A percentile compares a stretch with the other conserved stretches of the same genome.
Evolutionary conservation across 2,329 filamentous ascomycete genomes (phyloP).

Genomic region (Cladorrhinum sp.): DNA sequence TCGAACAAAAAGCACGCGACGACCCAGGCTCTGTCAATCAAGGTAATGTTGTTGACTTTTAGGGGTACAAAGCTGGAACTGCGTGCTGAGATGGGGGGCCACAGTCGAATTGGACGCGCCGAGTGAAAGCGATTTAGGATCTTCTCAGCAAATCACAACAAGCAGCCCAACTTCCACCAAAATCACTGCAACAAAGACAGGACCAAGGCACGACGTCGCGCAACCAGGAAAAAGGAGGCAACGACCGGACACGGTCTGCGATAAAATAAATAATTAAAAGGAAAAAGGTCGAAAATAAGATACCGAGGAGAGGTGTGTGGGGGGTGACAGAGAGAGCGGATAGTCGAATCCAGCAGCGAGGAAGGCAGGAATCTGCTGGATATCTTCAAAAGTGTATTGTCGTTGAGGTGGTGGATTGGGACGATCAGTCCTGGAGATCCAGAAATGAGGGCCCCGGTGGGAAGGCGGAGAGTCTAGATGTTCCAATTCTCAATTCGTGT

Average conservation of each 20-base stretch:
- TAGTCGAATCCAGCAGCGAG: slow-evolving; percentile 26
- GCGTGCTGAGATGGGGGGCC: slow-evolving; percentile 4
- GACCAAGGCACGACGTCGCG: slow-evolving; percentile 3
- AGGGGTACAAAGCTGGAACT: slow-evolving; percentile 3
- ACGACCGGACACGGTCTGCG: slow-evolving; percentile 2
- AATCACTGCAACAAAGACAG: not conserved
- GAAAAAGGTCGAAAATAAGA: slow-evolving; percentile 13
- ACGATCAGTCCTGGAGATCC: slow-evolving; percentile 1
- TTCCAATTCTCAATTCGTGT: not conserved
- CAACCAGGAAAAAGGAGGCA: slow-evolving; percentile 1
- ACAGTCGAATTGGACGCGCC: slow-evolving; percentile 6
- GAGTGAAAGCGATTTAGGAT: not conserved
- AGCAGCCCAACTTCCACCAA: not conserved
- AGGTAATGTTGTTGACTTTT: not conserved
- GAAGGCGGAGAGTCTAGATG: slow-evolving; percentile 7
- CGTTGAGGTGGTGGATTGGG: slow-evolving; percentile 3
- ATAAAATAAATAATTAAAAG: slow-evolving; percentile 8
- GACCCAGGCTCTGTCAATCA: not conserved
- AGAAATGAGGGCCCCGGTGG: not conserved
- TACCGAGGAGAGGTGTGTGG: slow-evolving; percentile 12
- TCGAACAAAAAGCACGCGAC: slow-evolving; percentile 11
- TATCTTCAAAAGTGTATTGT: slow-evolving; percentile 10
- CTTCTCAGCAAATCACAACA: slow-evolving; percentile 5
- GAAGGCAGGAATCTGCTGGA: slow-evolving; percentile 24
- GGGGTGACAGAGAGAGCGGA: slow-evolving; percentile 7